Conservation (phyloP, 495 filamentous ascomycete genomes). For the Hypoxylon perforatum region DNA sequence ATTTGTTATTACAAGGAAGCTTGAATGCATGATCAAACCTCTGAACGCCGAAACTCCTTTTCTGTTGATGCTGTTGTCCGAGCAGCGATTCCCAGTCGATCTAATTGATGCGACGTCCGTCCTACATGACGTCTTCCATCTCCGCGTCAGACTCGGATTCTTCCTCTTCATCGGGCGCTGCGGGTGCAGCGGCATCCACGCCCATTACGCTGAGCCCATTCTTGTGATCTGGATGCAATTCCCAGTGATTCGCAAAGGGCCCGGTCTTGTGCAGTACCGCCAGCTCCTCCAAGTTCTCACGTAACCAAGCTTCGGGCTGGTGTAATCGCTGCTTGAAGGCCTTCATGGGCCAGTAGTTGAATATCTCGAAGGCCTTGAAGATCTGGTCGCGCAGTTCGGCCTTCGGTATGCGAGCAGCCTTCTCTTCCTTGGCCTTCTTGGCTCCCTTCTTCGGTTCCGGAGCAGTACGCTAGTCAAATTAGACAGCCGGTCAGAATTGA, state of each 20-base stretch:
- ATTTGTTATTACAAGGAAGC: constrained; percentile 32
- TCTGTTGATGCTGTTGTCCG: background rate
- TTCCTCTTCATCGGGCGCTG: constrained; percentile 68
- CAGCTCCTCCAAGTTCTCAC: constrained; percentile 82
- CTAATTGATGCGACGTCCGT: constrained; percentile 65
- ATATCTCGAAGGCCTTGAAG: constrained; percentile 81
- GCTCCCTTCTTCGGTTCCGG: constrained; percentile 57
- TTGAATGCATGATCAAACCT: constrained; percentile 9
- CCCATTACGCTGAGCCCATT: constrained; percentile 61
- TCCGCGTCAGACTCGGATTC: constrained; percentile 72
- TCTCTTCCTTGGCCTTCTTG: constrained; percentile 74
- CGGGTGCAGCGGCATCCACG: constrained; percentile 60
- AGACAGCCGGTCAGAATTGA: constrained; percentile 30
- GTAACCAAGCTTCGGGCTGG: constrained; percentile 93
- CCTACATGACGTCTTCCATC: constrained; percentile 85
- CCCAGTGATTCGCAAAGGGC: constrained; percentile 84
- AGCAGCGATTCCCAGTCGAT: background rate
- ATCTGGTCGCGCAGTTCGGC: constrained; percentile 87
- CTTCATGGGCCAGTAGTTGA: constrained; percentile 90
- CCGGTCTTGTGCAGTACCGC: constrained; percentile 83
- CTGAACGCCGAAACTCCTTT: constrained; percentile 36
- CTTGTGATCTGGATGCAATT: constrained; percentile 77
- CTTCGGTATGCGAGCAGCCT: constrained; percentile 85
- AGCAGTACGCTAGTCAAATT: constrained; percentile 46
- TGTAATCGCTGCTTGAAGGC: constrained; percentile 74